A percentile compares a stretch with the other conserved stretches of the same genome.
phyloP scores from a whole-genome alignment of 108 stramenopile species.

The Stephanodiscus triporus region DNA sequence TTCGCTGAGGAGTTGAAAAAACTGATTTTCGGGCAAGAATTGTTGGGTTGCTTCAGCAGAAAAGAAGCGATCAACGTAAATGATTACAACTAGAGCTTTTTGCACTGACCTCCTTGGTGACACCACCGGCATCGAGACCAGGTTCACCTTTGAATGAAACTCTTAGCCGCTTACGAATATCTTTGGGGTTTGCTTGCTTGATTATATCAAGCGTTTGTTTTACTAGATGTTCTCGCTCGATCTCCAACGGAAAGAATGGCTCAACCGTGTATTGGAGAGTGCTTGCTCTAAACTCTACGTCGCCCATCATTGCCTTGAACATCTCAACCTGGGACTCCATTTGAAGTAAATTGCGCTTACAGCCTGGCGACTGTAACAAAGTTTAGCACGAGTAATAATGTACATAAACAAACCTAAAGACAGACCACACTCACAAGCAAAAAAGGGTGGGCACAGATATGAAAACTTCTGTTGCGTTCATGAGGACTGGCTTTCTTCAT shows the following conservation, averaged over 20 bases:
- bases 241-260: slow-evolving; percentile 68
- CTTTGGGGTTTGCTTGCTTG: slow-evolving; percentile 56
- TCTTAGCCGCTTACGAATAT: slow-evolving; percentile 73
- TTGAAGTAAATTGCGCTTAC: slow-evolving; percentile 68
- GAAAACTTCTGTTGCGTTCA: slow-evolving; percentile 56
- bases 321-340: slow-evolving; percentile 74
- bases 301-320: slow-evolving; percentile 57
- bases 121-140: slow-evolving; percentile 95
- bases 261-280: slow-evolving; percentile 48
- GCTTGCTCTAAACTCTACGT: slow-evolving; percentile 38
- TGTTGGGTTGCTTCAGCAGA: background rate
- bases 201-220: slow-evolving; percentile 71
- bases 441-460: slow-evolving; percentile 65
- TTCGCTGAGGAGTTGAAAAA: slow-evolving; percentile 87
- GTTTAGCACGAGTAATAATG: background rate
- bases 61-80: background rate
- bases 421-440: slow-evolving; percentile 35
- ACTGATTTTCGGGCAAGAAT: slow-evolving; percentile 29
- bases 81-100: background rate
- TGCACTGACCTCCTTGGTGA: slow-evolving; percentile 74
- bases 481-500: slow-evolving; percentile 53
- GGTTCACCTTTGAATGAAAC: slow-evolving; percentile 92
- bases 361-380: slow-evolving; percentile 38
- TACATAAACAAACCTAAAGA: background rate
- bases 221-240: slow-evolving; percentile 71